Percentiles rank a stretch among this genome's conserved stretches.
These are phyloP conservation scores for Paraurostyla sp. DNA, from an alignment of 73 alveolate species.

Conservation along the genomic window DNA sequence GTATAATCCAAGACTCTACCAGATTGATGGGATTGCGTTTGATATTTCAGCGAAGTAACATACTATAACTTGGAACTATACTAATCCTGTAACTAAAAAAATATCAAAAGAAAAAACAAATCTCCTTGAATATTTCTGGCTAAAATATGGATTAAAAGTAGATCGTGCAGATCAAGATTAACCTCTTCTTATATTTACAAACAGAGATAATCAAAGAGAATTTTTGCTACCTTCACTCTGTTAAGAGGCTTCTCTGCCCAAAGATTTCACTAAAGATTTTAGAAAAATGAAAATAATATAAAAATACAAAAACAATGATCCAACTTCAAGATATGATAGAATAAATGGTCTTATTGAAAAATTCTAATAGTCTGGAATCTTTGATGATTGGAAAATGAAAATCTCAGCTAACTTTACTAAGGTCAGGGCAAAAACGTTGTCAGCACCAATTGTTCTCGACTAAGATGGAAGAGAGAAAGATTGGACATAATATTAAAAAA, in stretches of 20 bases:
- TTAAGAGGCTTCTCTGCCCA: constrained; percentile 87
- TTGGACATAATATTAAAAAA: no score
- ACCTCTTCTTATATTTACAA: not conserved
- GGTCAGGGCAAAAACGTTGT: no score
- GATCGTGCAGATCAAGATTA: constrained; percentile 18
- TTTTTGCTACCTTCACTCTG: no score
- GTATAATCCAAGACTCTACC: no score
- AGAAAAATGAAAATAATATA: not conserved
- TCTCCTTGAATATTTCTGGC: not conserved
- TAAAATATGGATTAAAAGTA: constrained; percentile 17
- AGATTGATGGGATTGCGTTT: not conserved
- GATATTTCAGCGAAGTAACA: not conserved
- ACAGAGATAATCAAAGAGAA: constrained; percentile 79
- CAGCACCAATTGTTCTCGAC: no score
- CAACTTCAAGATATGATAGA: not conserved
- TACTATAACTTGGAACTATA: no score
- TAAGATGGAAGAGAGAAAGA: no score
- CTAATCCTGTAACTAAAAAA: not conserved
- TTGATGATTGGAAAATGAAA: no score
- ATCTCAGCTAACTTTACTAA: no score
- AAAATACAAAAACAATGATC: not conserved
- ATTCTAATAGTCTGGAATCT: no score
- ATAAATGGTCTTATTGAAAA: no score
- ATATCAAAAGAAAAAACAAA: not conserved
- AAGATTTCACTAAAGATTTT: constrained; percentile 71